Percentiles rank a stretch among this genome's conserved stretches.
Evolutionary conservation across 768 basidiomycete genomes (phyloP).

Genomic region (Boletellus ananiceps): DNA sequence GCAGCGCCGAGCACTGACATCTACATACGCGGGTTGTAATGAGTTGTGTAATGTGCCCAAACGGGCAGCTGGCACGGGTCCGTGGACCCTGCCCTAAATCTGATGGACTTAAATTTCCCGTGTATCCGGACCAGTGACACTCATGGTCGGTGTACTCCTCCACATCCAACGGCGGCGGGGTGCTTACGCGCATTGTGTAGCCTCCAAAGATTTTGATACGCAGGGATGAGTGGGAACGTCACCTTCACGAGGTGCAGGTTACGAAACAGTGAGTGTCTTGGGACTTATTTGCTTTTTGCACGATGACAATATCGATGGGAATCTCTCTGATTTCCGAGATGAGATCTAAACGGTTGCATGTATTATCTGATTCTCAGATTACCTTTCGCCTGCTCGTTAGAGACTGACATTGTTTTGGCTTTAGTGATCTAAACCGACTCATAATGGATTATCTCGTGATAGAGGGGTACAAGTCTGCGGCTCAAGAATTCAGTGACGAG

Average conservation of each 20-base stretch:
- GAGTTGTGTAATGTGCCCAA: neutral
- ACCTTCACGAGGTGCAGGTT: slow-evolving; percentile 76
- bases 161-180: neutral
- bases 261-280: slow-evolving; percentile 77
- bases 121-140: slow-evolving; percentile 14
- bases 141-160: slow-evolving; percentile 29
- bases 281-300: slow-evolving; percentile 11
- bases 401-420: slow-evolving; percentile 20
- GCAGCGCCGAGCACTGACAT: too few relatives aligned
- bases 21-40: too few relatives aligned
- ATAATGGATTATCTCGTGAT: slow-evolving; percentile 98
- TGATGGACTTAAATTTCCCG: slow-evolving; percentile 31
- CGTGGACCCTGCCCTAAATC: slow-evolving; percentile 38
- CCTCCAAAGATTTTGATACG: slow-evolving; percentile 57
- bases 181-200: slow-evolving; percentile 14
- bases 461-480: slow-evolving; percentile 95
- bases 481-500: slow-evolving; percentile 91
- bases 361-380: slow-evolving; percentile 70
- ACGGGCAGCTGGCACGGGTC: neutral
- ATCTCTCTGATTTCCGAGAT: slow-evolving; percentile 93
- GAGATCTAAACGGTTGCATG: slow-evolving; percentile 68
- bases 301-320: slow-evolving; percentile 88
- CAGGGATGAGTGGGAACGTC: slow-evolving; percentile 84
- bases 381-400: slow-evolving; percentile 18
- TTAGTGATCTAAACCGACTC: slow-evolving; percentile 87